These are phyloP conservation scores for Tephrocybe sp. DNA, from an alignment of 768 basidiomycete genomes.

Conservation along the genomic window DNA sequence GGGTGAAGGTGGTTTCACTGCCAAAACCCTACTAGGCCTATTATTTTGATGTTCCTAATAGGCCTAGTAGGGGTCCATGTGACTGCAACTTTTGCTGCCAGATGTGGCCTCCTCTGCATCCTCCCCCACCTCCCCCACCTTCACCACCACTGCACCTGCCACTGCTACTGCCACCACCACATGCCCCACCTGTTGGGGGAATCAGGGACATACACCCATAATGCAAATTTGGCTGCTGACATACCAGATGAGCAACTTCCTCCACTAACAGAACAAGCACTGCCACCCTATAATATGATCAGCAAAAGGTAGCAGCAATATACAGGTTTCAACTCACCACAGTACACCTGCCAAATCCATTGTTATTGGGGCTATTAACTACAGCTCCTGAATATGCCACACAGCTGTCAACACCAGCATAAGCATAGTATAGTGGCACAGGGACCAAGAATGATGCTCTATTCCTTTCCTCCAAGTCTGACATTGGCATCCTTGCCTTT, in stretches of 20 bases:
- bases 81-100: too few relatives aligned
- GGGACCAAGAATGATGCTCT: constrained; percentile 37
- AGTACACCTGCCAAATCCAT: constrained; percentile 27
- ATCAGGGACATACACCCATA: background rate
- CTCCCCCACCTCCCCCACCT: constrained; percentile 5
- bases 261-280: constrained; percentile 3
- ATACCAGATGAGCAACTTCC: constrained; percentile 3
- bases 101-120: constrained; percentile 3
- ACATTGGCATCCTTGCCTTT: constrained; percentile 6
- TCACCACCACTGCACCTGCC: constrained; percentile 1
- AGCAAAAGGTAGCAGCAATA: background rate
- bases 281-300: background rate
- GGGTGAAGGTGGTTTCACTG: too few relatives aligned
- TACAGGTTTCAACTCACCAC: constrained; percentile 13
- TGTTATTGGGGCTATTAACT: constrained; percentile 15
- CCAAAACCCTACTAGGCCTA: too few relatives aligned
- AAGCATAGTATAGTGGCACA: constrained; percentile 28
- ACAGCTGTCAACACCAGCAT: background rate
- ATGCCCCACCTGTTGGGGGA: background rate
- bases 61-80: too few relatives aligned
- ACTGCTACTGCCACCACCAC: background rate
- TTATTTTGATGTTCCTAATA: too few relatives aligned
- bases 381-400: constrained; percentile 9
- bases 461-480: constrained; percentile 20
- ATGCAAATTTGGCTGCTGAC: background rate